Evolutionary conservation across 805 yeast species (phyloP).

Genomic region (Kodamaea laetipori): DNA sequence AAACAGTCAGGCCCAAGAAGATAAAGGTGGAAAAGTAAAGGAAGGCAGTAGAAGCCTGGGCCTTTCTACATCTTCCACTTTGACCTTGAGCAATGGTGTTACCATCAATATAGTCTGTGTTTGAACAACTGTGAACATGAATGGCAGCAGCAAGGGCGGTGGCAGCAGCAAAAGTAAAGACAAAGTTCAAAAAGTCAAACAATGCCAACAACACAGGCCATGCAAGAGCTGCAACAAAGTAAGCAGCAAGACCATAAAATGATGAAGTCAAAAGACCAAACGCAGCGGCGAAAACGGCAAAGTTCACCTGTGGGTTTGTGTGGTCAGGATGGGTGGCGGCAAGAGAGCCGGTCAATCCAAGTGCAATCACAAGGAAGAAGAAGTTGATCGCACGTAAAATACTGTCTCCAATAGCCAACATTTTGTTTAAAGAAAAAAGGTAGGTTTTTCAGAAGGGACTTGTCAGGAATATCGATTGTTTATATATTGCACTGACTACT

Average conservation of each 20-base stretch:
- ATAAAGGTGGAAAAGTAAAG: slow-evolving; percentile 80
- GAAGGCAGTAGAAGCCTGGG: slow-evolving; percentile 83
- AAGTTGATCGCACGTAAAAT: slow-evolving; percentile 75
- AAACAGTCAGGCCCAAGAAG: slow-evolving; percentile 64
- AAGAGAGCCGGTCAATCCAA: slow-evolving; percentile 90
- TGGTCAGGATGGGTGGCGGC: slow-evolving; percentile 60
- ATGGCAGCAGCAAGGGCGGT: slow-evolving; percentile 91
- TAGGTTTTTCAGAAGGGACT: neutral
- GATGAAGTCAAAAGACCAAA: slow-evolving; percentile 82
- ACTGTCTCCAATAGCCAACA: slow-evolving; percentile 74
- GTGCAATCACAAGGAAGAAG: slow-evolving; percentile 69
- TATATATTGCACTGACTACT: slow-evolving; percentile 4
- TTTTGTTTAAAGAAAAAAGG: slow-evolving; percentile 23
- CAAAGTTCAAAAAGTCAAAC: slow-evolving; percentile 83
- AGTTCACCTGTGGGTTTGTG: slow-evolving; percentile 80
- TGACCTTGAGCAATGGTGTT: slow-evolving; percentile 79
- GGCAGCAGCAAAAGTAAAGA: slow-evolving; percentile 93
- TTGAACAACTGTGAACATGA: slow-evolving; percentile 82
- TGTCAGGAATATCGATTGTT: slow-evolving; percentile 9
- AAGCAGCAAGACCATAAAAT: slow-evolving; percentile 76
- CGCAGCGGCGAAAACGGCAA: slow-evolving; percentile 82
- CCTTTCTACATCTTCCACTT: slow-evolving; percentile 87
- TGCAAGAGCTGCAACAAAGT: slow-evolving; percentile 75
- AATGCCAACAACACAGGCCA: slow-evolving; percentile 79
- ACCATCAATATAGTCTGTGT: slow-evolving; percentile 59